phyloP scores from a whole-genome alignment of 164 flowering plant genomes.

The Vitis riparia region DNA sequence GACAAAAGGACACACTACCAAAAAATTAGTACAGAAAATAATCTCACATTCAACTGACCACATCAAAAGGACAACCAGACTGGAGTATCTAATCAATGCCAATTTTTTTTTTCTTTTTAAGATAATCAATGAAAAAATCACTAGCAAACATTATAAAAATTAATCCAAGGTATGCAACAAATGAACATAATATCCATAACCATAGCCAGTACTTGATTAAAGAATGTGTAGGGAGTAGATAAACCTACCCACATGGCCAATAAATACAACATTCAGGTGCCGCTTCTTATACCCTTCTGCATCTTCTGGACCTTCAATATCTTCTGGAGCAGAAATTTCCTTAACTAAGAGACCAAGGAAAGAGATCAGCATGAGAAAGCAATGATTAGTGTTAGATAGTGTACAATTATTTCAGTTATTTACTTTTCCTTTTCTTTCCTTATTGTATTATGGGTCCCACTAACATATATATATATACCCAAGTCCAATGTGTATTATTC shows the following conservation, averaged over 20 bases:
- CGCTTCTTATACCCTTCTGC: conserved; percentile 54
- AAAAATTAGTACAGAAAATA: too few species aligned
- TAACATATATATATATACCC: too few species aligned
- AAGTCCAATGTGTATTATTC: too few species aligned
- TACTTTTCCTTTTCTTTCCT: too few species aligned
- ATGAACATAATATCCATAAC: not conserved
- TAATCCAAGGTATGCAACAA: not conserved
- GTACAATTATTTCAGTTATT: too few species aligned
- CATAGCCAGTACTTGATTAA: too few species aligned
- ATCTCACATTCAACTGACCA: too few species aligned
- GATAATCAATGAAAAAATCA: not conserved
- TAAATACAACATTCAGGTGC: conserved; percentile 91
- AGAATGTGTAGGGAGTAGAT: not conserved
- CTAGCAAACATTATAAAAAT: not conserved
- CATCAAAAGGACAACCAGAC: too few species aligned
- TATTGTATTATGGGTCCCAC: too few species aligned
- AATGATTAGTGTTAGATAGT: not conserved
- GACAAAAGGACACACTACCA: too few species aligned
- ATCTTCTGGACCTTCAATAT: conserved; percentile 37
- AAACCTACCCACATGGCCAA: conserved; percentile 92
- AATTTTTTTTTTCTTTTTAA: not conserved
- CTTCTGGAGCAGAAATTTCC: conserved; percentile 37
- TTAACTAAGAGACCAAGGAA: conserved; percentile 25
- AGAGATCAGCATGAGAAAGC: not conserved
- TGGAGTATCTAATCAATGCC: too few species aligned